phyloP scores from a whole-genome alignment of 306 rosid species.

The Cajanus cajan region DNA sequence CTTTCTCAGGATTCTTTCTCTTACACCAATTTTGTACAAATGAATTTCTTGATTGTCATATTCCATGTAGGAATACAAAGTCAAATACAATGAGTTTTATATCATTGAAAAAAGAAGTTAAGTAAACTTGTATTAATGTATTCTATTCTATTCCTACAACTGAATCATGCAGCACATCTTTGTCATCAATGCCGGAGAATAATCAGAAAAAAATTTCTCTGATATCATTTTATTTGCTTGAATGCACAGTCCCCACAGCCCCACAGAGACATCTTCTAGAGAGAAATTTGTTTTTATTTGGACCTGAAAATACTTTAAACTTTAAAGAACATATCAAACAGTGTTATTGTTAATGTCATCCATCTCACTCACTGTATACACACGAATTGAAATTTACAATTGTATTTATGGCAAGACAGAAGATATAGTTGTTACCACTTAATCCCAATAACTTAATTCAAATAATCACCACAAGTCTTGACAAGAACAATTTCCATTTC shows the following conservation, averaged over 20 bases:
- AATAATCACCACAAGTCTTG: conserved; percentile 50
- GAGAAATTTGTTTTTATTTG: not conserved
- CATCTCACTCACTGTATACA: not conserved
- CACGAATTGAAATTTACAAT: not conserved
- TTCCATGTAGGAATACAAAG: not conserved
- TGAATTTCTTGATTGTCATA: not conserved
- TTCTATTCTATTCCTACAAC: not conserved
- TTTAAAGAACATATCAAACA: not conserved
- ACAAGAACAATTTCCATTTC: conserved; percentile 50
- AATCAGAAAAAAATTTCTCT: not conserved
- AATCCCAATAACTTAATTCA: conserved; percentile 8
- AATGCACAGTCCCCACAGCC: not conserved
- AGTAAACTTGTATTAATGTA: not conserved
- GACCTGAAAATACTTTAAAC: not conserved
- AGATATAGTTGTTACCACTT: not conserved
- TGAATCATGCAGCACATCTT: not conserved
- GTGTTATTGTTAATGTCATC: not conserved
- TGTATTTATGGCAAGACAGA: not conserved
- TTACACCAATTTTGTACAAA: not conserved
- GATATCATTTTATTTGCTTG: not conserved
- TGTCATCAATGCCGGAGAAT: conserved; percentile 24
- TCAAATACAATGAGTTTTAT: not conserved
- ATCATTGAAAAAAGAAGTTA: not conserved
- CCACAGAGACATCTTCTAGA: not conserved
- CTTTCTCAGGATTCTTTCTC: not conserved